A percentile compares a stretch with the other conserved stretches of the same genome.
These are phyloP conservation scores for Fraxinus xanthoxyloides DNA, from an alignment of 305 asterid genomes.

Conservation along the genomic window DNA sequence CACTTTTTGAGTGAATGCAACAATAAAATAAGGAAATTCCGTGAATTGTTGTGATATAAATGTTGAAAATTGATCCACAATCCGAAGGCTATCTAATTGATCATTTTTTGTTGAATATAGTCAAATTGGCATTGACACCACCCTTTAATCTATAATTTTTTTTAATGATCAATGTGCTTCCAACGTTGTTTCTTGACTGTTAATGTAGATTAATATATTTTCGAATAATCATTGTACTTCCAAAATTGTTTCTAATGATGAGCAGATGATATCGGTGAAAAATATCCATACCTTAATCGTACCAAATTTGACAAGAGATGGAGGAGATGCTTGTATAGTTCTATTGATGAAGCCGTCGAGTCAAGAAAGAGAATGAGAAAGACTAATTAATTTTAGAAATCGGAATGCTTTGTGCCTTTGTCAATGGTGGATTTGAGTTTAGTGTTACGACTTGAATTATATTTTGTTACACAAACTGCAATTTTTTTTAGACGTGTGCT, in stretches of 20 bases:
- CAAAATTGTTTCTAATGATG: too few relatives aligned
- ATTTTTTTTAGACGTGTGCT: too few relatives aligned
- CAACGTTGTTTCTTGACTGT: not conserved
- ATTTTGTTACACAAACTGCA: too few relatives aligned
- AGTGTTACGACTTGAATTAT: too few relatives aligned
- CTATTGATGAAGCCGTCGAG: not conserved
- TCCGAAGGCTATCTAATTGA: not conserved
- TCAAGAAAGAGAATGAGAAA: not conserved
- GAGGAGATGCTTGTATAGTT: not conserved
- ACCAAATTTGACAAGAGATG: not conserved
- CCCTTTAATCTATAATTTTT: not conserved
- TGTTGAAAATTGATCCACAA: not conserved
- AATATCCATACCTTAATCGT: not conserved
- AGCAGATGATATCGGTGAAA: not conserved
- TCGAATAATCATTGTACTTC: too few relatives aligned
- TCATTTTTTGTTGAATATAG: not conserved
- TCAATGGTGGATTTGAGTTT: too few relatives aligned
- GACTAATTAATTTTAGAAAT: too few relatives aligned
- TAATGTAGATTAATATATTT: too few relatives aligned
- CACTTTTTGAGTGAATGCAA: too few relatives aligned
- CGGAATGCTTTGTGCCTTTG: too few relatives aligned
- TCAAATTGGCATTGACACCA: not conserved
- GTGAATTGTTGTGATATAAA: not conserved
- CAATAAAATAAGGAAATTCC: too few relatives aligned
- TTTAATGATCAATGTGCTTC: too few relatives aligned